Percentiles rank a stretch among this genome's conserved stretches.
Conservation (phyloP, 345 rosid genomes). For the Euphorbia pulcherrima region DNA sequence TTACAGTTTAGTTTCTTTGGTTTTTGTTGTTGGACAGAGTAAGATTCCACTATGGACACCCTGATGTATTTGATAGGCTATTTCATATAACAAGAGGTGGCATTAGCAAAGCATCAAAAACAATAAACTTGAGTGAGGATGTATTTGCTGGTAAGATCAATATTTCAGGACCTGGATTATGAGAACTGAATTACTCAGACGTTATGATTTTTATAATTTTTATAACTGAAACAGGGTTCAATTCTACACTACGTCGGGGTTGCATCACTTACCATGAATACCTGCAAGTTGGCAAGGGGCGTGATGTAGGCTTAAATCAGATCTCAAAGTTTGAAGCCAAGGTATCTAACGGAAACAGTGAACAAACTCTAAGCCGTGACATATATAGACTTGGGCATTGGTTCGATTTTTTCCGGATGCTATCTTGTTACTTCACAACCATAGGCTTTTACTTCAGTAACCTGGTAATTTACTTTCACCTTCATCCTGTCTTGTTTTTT, state of each 20-base stretch:
- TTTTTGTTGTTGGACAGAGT: slow-evolving; percentile 48
- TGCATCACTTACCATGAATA: slow-evolving; percentile 81
- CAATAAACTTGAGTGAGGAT: slow-evolving; percentile 89
- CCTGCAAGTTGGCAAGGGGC: slow-evolving; percentile 96
- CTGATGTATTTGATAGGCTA: slow-evolving; percentile 87
- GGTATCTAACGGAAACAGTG: slow-evolving; percentile 95
- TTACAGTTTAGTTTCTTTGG: slow-evolving; percentile 5
- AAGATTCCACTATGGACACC: slow-evolving; percentile 96
- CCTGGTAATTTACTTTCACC: slow-evolving; percentile 49
- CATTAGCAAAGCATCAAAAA: slow-evolving; percentile 93
- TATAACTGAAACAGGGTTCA: slow-evolving; percentile 51
- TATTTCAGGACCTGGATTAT: slow-evolving; percentile 14
- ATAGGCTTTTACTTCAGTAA: slow-evolving; percentile 90
- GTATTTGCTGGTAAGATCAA: slow-evolving; percentile 71
- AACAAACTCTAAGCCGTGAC: slow-evolving; percentile 91
- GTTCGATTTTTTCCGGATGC: slow-evolving; percentile 94
- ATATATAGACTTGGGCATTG: slow-evolving; percentile 74
- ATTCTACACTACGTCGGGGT: slow-evolving; percentile 75
- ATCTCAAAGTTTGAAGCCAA: slow-evolving; percentile 97
- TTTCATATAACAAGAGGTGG: slow-evolving; percentile 98
- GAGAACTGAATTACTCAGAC: slow-evolving; percentile 10
- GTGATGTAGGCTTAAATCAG: slow-evolving; percentile 94
- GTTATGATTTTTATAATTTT: slow-evolving; percentile 13
- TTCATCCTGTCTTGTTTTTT: background rate
- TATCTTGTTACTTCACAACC: slow-evolving; percentile 94